Conservation (phyloP, 805 yeast species). For the Maudiozyma saulgeensis region DNA sequence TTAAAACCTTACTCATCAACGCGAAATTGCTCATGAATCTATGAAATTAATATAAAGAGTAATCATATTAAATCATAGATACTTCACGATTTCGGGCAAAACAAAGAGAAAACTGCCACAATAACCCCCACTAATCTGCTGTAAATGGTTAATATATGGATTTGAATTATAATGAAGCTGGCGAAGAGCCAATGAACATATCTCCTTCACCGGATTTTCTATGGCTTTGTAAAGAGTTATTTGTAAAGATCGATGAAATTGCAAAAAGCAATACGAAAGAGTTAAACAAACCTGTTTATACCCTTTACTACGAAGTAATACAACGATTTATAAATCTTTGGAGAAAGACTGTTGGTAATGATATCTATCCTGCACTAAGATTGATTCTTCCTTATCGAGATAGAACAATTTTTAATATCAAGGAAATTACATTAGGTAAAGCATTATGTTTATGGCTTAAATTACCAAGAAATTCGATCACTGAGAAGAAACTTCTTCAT, state of each 20-base stretch:
- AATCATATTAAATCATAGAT: too few species aligned
- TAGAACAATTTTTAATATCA: constrained; percentile 48
- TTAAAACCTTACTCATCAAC: too few species aligned
- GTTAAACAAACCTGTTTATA: constrained; percentile 12
- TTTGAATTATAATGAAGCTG: not conserved
- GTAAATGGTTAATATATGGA: not conserved
- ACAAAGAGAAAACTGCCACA: not conserved
- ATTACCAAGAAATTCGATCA: constrained; percentile 51
- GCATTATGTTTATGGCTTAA: constrained; percentile 43
- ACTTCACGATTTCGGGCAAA: too few species aligned
- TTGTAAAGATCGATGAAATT: constrained; percentile 22
- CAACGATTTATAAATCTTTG: constrained; percentile 39
- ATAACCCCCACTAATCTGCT: not conserved
- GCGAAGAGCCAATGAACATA: constrained; percentile 15
- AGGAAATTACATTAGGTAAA: constrained; percentile 51
- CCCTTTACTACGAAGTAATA: constrained; percentile 24
- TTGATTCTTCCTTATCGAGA: constrained; percentile 59
- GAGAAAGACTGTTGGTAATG: constrained; percentile 46
- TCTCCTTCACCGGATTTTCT: constrained; percentile 31
- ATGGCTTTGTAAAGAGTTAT: constrained; percentile 30
- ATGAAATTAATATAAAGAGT: too few species aligned
- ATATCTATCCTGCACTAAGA: constrained; percentile 59
- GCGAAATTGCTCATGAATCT: too few species aligned
- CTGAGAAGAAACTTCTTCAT: constrained; percentile 40
- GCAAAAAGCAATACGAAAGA: constrained; percentile 4